Evolutionary conservation across 1,284 basidiomycete genomes (phyloP).

Genomic region (Leccinum subrobustum): DNA sequence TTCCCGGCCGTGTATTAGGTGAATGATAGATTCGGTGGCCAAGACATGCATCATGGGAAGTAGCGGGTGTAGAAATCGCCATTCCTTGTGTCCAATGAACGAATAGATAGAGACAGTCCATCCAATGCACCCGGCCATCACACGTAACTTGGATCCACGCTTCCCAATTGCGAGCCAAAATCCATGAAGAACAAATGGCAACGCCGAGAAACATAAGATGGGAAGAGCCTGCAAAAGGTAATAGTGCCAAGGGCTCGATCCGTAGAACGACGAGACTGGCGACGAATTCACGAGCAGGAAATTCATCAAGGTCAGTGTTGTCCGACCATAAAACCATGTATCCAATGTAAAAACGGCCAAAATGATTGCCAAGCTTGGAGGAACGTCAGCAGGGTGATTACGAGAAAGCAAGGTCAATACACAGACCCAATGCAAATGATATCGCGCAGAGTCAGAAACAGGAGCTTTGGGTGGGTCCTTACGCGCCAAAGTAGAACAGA

Average conservation of each 20-base stretch:
- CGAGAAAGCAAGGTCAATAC: slow-evolving; percentile 16
- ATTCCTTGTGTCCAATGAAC: slow-evolving; percentile 89
- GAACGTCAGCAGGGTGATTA: slow-evolving; percentile 10
- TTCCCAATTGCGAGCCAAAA: slow-evolving; percentile 40
- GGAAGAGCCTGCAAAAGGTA: slow-evolving; percentile 89
- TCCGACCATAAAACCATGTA: slow-evolving; percentile 63
- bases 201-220: slow-evolving; percentile 69
- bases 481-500: slow-evolving; percentile 50
- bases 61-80: slow-evolving; percentile 93
- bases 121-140: slow-evolving; percentile 51
- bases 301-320: slow-evolving; percentile 79
- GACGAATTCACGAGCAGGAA: slow-evolving; percentile 82
- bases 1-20: slow-evolving; percentile 34
- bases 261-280: slow-evolving; percentile 91
- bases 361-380: slow-evolving; percentile 24
- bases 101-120: slow-evolving; percentile 81
- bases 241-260: slow-evolving; percentile 84
- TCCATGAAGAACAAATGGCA: slow-evolving; percentile 74
- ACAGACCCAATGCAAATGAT: slow-evolving; percentile 42
- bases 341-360: slow-evolving; percentile 55
- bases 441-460: slow-evolving; percentile 40
- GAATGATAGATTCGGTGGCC: slow-evolving; percentile 70
- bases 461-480: slow-evolving; percentile 32
- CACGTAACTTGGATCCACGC: slow-evolving; percentile 34
- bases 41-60: slow-evolving; percentile 85